Evolutionary conservation across 225 moss, liverwort and hornwort species (phyloP).

Genomic region (Pseudisothecium myosuroides): DNA sequence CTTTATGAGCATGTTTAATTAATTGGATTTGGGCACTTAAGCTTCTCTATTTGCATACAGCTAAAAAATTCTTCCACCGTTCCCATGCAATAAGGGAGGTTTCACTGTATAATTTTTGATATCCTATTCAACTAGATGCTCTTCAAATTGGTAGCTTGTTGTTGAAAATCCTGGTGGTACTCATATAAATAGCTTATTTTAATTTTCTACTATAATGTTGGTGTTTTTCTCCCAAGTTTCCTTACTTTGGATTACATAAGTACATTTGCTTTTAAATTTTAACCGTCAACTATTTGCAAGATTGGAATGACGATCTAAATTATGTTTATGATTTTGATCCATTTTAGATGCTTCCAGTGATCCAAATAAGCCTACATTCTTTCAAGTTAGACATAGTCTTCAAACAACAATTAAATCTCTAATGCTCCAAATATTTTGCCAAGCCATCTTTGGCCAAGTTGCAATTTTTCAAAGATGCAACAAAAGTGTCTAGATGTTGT

Average conservation of each 20-base stretch:
- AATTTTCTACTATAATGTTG: background rate
- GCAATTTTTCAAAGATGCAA: background rate
- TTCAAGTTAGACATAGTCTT: background rate
- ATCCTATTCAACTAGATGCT: background rate
- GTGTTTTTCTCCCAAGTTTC: background rate
- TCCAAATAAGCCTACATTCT: background rate
- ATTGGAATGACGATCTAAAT: background rate
- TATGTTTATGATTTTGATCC: background rate
- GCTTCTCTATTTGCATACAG: no score
- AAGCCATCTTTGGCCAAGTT: background rate
- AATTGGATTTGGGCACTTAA: no score
- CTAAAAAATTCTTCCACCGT: no score
- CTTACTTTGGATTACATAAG: background rate
- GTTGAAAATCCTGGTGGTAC: background rate
- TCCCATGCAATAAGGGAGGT: no score
- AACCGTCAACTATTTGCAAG: background rate
- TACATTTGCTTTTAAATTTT: background rate
- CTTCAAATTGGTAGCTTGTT: background rate
- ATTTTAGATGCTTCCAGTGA: background rate
- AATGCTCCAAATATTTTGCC: background rate
- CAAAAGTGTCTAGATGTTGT: background rate
- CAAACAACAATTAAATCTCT: background rate
- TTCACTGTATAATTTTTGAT: background rate
- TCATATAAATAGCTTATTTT: background rate
- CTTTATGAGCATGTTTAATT: no score